Base-by-base conservation (phyloP, 148 eudicot species). In the Hydrangea macrophylla region DNA sequence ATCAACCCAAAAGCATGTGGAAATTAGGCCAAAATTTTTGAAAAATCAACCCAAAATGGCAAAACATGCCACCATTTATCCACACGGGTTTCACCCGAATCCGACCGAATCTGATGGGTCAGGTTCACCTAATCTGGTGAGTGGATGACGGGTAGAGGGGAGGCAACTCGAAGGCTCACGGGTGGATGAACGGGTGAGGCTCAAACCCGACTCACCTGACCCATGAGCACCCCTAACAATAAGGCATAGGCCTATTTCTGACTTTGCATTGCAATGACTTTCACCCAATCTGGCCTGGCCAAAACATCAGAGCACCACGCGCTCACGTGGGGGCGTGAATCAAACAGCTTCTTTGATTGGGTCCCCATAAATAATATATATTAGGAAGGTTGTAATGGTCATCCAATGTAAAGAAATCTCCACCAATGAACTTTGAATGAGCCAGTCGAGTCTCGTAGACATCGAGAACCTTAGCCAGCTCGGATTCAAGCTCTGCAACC, bases 201-300 rank as follows among this genome's bases (percentile, higher is more conserved):
- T n/a, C n/a, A n/a, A n/a, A n/a, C n/a, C n/a, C n/a, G n/a, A n/a
- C n/a, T n/a, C n/a, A n/a, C n/a, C n/a, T n/a, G n/a, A n/a, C n/a
- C n/a, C n/a, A n/a, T n/a, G n/a, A n/a, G n/a, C n/a, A n/a, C n/a
- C n/a, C n/a, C n/a, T n/a, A n/a, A n/a, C n/a, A n/a, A n/a, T n/a
- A n/a, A n/a, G n/a, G 6, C 22, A 51, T 4, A 51, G 12, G 18
- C 33, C 2, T 37, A 60, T 3, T 60, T 35, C 26, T 45, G 33
- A n/a, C 55, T 55, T 23, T 18, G 69, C 75, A 64, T 33, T 2
- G 67, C 62, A 0, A 42, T 15, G 33, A 44, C 72, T 72, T 78
- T 78, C 24, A 39, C 42, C 82, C 78, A 78, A 25, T 75, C 45
- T 2, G 82, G 75, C 78, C 82, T 78, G 9, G 75, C 67, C 71